phyloP scores from a whole-genome alignment of 75 land plant genomes.

The Cunninghamia lanceolata region DNA sequence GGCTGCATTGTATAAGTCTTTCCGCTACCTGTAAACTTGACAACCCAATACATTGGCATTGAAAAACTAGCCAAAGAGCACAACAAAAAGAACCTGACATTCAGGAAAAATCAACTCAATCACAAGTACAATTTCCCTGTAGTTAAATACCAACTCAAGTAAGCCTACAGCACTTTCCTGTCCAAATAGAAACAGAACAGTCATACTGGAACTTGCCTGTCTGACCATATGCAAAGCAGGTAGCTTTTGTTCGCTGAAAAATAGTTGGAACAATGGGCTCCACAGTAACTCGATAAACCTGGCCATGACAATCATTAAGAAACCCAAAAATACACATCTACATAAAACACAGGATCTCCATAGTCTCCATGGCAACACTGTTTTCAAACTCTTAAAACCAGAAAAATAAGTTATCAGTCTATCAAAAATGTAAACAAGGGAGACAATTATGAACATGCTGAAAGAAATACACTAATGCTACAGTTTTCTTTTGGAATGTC shows the following conservation, averaged over 20 bases:
- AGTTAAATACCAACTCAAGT: slow-evolving; percentile 8
- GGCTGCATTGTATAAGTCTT: slow-evolving; percentile 99
- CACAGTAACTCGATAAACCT: slow-evolving; percentile 95
- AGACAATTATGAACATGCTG: background rate
- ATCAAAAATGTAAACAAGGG: background rate
- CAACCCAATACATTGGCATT: background rate
- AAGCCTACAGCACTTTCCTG: slow-evolving; percentile 7
- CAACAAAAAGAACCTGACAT: slow-evolving; percentile 1
- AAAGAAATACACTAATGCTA: background rate
- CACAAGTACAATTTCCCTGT: background rate
- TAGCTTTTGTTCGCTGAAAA: slow-evolving; percentile 93
- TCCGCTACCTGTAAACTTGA: slow-evolving; percentile 80
- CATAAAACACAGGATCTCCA: background rate
- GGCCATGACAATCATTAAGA: slow-evolving; percentile 15
- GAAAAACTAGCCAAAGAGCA: background rate
- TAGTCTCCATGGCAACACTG: background rate
- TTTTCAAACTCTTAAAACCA: background rate
- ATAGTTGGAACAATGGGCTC: slow-evolving; percentile 94
- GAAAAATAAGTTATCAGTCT: background rate
- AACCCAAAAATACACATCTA: background rate
- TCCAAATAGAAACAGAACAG: background rate
- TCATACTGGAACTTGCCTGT: slow-evolving; percentile 50
- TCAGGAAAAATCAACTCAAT: background rate
- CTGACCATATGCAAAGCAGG: slow-evolving; percentile 99
- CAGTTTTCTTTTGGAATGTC: background rate